phyloP scores from a whole-genome alignment of 1,139 yeast species.

The Ogataea hybrid region DNA sequence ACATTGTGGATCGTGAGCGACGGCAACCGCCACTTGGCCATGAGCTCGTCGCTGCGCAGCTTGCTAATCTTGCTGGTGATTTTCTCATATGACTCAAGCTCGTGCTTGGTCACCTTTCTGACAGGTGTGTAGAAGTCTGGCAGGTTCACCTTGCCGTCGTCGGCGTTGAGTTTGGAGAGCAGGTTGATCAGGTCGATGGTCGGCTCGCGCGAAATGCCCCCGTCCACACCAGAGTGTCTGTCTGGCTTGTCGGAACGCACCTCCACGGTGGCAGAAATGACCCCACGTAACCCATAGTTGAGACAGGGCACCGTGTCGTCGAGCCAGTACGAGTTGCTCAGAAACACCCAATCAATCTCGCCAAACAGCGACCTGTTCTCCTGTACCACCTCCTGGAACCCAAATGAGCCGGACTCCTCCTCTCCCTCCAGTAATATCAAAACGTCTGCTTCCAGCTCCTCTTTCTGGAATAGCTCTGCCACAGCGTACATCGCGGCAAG shows the following conservation, averaged over 20 bases:
- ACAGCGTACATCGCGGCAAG: conserved; percentile 89
- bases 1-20: conserved; percentile 87
- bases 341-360: conserved; percentile 78
- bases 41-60: conserved; percentile 42
- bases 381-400: conserved; percentile 67
- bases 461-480: conserved; percentile 59
- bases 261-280: conserved; percentile 72
- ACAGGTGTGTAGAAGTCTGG: conserved; percentile 73
- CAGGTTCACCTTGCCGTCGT: conserved; percentile 55
- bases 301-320: conserved; percentile 87
- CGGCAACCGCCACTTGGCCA: conserved; percentile 91
- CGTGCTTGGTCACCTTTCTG: conserved; percentile 52
- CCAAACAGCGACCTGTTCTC: conserved; percentile 56
- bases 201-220: conserved; percentile 89
- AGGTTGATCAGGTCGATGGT: conserved; percentile 79
- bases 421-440: conserved; percentile 90
- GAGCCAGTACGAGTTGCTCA: conserved; percentile 93
- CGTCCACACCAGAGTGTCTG: conserved; percentile 95
- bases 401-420: conserved; percentile 90
- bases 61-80: conserved; percentile 47
- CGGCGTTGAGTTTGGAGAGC: conserved; percentile 59
- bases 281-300: conserved; percentile 93
- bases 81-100: conserved; percentile 57
- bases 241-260: conserved; percentile 76
- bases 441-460: conserved; percentile 65